These are phyloP conservation scores for Aspergillus novoparasiticus DNA, from an alignment of 2,329 filamentous ascomycete genomes.

Conservation along the genomic window DNA sequence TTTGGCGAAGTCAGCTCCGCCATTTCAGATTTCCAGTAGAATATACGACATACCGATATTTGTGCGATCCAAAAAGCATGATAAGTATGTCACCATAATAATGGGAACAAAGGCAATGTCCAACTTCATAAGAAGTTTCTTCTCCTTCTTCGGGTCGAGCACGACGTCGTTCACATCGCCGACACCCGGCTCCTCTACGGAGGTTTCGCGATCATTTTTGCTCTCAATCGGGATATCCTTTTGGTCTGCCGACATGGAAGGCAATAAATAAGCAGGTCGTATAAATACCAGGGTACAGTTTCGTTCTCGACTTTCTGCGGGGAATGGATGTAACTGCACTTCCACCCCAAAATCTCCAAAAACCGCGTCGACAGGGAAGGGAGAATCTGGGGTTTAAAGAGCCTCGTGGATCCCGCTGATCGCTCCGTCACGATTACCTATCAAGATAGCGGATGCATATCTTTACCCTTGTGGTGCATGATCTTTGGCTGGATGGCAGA, in stretches of 20 bases:
- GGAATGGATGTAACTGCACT: neutral
- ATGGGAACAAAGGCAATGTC: slow-evolving; percentile 54
- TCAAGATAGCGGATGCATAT: slow-evolving; percentile 1
- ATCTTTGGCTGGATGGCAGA: neutral
- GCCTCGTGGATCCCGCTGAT: neutral
- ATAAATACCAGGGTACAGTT: too few relatives aligned
- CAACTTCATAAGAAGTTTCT: slow-evolving; percentile 51
- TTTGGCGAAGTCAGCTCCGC: slow-evolving; percentile 15
- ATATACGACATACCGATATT: slow-evolving; percentile 48
- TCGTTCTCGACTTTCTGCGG: neutral
- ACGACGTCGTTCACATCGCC: slow-evolving; percentile 27
- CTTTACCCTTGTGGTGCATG: neutral
- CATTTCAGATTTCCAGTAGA: neutral
- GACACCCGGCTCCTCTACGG: slow-evolving; percentile 16
- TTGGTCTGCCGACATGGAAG: neutral
- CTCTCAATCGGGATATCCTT: slow-evolving; percentile 7
- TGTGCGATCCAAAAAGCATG: slow-evolving; percentile 58
- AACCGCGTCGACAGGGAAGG: neutral
- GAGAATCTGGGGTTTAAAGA: slow-evolving; percentile 5
- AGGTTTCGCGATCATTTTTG: slow-evolving; percentile 17
- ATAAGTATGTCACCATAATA: slow-evolving; percentile 59
- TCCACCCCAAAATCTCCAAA: neutral
- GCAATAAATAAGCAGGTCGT: too few relatives aligned
- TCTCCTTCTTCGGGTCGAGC: slow-evolving; percentile 50
- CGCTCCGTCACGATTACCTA: neutral